phyloP scores from a whole-genome alignment of 768 basidiomycete genomes.

The Nidularia pulvinata region DNA sequence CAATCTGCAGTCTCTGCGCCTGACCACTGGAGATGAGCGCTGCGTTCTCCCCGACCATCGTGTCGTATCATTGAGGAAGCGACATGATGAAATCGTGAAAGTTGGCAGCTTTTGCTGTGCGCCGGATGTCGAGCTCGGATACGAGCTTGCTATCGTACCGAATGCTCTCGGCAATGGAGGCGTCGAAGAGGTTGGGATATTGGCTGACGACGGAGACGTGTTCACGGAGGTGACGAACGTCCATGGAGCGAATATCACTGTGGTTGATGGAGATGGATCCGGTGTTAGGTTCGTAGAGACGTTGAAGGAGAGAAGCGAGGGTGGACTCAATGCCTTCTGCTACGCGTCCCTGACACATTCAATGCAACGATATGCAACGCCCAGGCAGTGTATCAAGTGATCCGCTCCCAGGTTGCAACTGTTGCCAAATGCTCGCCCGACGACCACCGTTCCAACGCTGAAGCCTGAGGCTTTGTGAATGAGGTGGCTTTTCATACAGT shows the following conservation, averaged over 20 bases:
- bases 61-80: conserved; percentile 86
- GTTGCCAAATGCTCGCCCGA: no score
- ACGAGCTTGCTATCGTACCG: conserved; percentile 65
- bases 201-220: conserved; percentile 91
- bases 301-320: conserved; percentile 80
- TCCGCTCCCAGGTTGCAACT: no score
- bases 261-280: conserved; percentile 66
- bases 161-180: conserved; percentile 86
- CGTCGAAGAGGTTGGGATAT: conserved; percentile 86
- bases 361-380: no score
- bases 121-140: conserved; percentile 55
- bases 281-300: conserved; percentile 78
- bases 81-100: conserved; percentile 85
- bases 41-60: conserved; percentile 88
- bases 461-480: no score
- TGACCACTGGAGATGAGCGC: conserved; percentile 91
- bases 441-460: no score
- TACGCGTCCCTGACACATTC: no score
- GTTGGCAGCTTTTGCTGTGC: conserved; percentile 76
- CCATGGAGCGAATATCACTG: conserved; percentile 50
- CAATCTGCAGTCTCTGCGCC: conserved; percentile 91
- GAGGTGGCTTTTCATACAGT: no score
- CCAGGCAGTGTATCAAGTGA: no score
- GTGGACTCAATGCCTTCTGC: conserved; percentile 48
- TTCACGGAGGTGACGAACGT: conserved; percentile 78